phyloP scores from a whole-genome alignment of 1,284 basidiomycete genomes.

The Cryptococcus hybrid region DNA sequence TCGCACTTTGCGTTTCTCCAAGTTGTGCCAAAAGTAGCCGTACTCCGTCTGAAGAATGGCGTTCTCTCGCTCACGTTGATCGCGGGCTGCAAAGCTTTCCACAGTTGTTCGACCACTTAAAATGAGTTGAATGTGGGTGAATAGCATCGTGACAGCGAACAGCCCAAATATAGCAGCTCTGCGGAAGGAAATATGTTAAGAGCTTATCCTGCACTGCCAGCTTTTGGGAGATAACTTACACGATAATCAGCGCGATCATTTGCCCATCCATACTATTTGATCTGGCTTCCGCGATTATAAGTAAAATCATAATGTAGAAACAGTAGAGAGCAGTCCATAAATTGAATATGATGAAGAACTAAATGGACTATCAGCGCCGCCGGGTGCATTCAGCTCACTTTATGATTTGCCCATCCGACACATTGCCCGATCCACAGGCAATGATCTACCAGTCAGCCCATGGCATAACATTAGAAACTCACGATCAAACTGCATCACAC shows the following conservation, averaged over 20 bases:
- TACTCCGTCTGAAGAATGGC: constrained; percentile 32
- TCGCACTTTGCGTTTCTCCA: constrained; percentile 24
- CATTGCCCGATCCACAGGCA: constrained; percentile 49
- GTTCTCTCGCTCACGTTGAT: constrained; percentile 39
- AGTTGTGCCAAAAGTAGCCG: constrained; percentile 29
- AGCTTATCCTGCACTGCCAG: neutral
- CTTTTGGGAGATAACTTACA: constrained; percentile 28
- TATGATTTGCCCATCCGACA: constrained; percentile 49
- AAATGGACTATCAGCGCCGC: neutral
- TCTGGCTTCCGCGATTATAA: constrained; percentile 23
- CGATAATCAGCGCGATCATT: constrained; percentile 35
- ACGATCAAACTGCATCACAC: constrained; percentile 46
- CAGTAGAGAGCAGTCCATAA: constrained; percentile 43
- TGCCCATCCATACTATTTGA: constrained; percentile 35
- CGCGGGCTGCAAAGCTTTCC: constrained; percentile 37
- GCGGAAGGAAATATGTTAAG: neutral
- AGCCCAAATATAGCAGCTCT: constrained; percentile 42
- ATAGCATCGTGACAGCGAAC: constrained; percentile 39
- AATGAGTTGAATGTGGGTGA: constrained; percentile 40
- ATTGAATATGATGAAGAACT: constrained; percentile 48
- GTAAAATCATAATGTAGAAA: constrained; percentile 32
- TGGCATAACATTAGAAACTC: constrained; percentile 1
- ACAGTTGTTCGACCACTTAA: constrained; percentile 37
- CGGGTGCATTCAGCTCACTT: constrained; percentile 21
- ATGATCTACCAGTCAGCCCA: constrained; percentile 27